phyloP scores from a whole-genome alignment of 768 basidiomycete species.

The Leucocoprinus sp. region DNA sequence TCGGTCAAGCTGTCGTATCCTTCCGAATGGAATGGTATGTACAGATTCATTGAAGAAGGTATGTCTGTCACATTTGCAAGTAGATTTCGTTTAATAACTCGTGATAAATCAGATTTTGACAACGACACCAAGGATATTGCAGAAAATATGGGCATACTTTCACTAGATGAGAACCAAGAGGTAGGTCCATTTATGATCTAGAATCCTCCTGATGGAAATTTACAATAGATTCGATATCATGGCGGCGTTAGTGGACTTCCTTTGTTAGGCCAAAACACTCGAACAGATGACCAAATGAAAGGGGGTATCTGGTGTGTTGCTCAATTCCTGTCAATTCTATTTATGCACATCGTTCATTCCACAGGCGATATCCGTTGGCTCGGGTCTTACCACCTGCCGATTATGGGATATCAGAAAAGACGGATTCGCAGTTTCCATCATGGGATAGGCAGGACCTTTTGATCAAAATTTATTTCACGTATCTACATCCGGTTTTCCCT shows the following conservation, averaged over 20 bases:
- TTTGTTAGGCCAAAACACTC: slow-evolving; percentile 56
- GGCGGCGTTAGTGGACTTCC: slow-evolving; percentile 72
- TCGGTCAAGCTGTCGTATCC: slow-evolving; percentile 18
- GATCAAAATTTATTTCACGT: slow-evolving; percentile 70
- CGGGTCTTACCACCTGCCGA: slow-evolving; percentile 63
- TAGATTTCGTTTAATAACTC: neutral
- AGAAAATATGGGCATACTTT: slow-evolving; percentile 61
- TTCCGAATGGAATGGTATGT: slow-evolving; percentile 52
- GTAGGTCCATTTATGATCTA: slow-evolving; percentile 24
- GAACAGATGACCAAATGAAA: slow-evolving; percentile 59
- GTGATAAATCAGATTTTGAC: slow-evolving; percentile 17
- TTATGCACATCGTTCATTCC: neutral
- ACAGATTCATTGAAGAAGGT: slow-evolving; percentile 41
- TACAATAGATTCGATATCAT: slow-evolving; percentile 69
- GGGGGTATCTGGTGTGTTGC: slow-evolving; percentile 56
- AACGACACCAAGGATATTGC: slow-evolving; percentile 39
- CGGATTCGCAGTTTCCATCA: slow-evolving; percentile 50
- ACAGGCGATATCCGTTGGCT: slow-evolving; percentile 66
- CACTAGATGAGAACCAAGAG: slow-evolving; percentile 70
- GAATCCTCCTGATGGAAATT: neutral
- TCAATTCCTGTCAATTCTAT: neutral
- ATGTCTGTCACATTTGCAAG: slow-evolving; percentile 3
- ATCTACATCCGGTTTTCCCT: slow-evolving; percentile 79
- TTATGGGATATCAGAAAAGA: slow-evolving; percentile 34
- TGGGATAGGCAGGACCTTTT: slow-evolving; percentile 56